Evolutionary conservation across 805 yeast genomes (phyloP).

Genomic region (Ogataea pilisensis): DNA sequence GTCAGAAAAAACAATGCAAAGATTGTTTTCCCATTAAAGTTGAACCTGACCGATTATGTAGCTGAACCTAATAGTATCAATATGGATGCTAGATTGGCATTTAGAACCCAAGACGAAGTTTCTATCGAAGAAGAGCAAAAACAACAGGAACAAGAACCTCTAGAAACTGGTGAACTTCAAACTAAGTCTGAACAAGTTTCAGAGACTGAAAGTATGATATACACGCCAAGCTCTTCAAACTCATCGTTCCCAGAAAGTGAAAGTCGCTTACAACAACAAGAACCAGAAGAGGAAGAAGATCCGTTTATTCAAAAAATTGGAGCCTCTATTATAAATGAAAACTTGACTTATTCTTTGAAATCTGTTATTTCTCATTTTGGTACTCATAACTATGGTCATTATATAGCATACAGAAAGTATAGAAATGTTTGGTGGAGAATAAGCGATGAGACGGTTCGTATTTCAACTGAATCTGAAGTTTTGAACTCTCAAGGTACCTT

Average conservation of each 20-base stretch:
- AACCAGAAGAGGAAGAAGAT: background rate
- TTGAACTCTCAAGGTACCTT: conserved; percentile 81
- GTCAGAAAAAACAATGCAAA: conserved; percentile 80
- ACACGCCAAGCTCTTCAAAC: no score
- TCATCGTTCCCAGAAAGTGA: no score
- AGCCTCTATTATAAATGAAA: conserved; percentile 27
- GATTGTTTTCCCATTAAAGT: conserved; percentile 67
- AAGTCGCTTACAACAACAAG: no score
- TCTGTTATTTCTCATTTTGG: conserved; percentile 93
- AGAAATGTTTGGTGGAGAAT: conserved; percentile 95
- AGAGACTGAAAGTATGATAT: no score
- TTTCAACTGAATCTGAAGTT: conserved; percentile 78
- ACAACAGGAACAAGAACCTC: background rate
- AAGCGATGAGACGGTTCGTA: conserved; percentile 82
- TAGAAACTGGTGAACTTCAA: background rate
- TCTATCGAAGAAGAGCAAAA: conserved; percentile 11
- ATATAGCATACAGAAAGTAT: conserved; percentile 76
- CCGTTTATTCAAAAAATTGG: conserved; percentile 2
- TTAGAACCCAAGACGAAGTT: conserved; percentile 56
- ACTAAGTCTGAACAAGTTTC: background rate
- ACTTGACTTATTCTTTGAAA: conserved; percentile 63
- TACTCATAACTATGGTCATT: conserved; percentile 96
- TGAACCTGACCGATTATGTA: conserved; percentile 66
- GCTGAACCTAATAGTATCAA: conserved; percentile 68
- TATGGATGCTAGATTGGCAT: conserved; percentile 73